Conservation (phyloP, 768 basidiomycete genomes). For the Solioccasus polychromus region DNA sequence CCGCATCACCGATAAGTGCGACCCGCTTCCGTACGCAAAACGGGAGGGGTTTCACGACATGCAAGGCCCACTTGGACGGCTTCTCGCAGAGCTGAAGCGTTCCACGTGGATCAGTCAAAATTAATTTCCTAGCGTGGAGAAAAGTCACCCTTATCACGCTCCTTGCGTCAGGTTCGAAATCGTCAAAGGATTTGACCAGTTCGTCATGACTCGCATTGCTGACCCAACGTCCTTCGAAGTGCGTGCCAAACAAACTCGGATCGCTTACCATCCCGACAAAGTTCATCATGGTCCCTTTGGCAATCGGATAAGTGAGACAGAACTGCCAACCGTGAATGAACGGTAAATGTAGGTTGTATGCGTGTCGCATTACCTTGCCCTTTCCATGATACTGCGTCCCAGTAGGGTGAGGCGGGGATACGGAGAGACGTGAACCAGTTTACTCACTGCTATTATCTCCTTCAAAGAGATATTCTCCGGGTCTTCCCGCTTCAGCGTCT, state of each 20-base stretch:
- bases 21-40: constrained; percentile 39
- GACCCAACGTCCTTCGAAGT: constrained; percentile 33
- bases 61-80: constrained; percentile 44
- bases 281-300: constrained; percentile 36
- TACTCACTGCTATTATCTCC: constrained; percentile 20
- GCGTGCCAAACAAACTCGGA: constrained; percentile 27
- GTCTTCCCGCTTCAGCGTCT: constrained; percentile 23
- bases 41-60: constrained; percentile 39
- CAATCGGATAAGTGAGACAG: constrained; percentile 39
- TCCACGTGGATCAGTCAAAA: too few species aligned
- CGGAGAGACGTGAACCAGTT: not conserved
- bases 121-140: not conserved
- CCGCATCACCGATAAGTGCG: constrained; percentile 50
- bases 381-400: constrained; percentile 14
- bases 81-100: constrained; percentile 32
- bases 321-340: constrained; percentile 27
- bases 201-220: constrained; percentile 32
- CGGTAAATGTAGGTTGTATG: not conserved
- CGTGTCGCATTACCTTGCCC: constrained; percentile 1
- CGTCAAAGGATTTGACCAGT: constrained; percentile 26
- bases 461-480: constrained; percentile 24
- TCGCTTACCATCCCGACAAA: constrained; percentile 31
- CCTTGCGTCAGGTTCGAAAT: constrained; percentile 38
- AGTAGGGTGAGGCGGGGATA: constrained; percentile 6
- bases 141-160: constrained; percentile 27